Evolutionary conservation across 495 filamentous ascomycete genomes (phyloP), one percentile per base, ranked within the genome.

Genomic region (Oidiodendron maius): DNA sequence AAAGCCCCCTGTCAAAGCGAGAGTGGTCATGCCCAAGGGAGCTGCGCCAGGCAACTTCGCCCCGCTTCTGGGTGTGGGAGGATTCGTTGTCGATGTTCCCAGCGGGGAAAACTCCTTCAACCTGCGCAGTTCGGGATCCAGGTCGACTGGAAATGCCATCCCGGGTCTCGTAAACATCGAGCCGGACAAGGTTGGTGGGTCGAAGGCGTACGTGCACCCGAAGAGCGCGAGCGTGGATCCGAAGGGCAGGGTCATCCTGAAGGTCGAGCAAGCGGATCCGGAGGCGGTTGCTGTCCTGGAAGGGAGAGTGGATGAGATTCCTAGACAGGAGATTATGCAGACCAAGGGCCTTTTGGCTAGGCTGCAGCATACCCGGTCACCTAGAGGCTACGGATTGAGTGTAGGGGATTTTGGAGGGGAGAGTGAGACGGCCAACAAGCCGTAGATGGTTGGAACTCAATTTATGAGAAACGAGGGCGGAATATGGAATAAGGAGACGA

Each of bases 141-240:
- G 25, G 28, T 36, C n/a, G 13, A 1, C 9, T 30, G 15, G 24
- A 24, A 52, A 13, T 43, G 36, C 21, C 18, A 50, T 45, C 23
- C 43, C 51, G 13, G 74, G 71, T 9, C 44, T 82, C 6, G 56
- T 66, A 11, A 63, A 57, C 36, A 68, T 85, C 37, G 80, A 89
- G 50, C 73, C 80, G 10, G 65, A 74, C 13, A 71, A 78, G 17
- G 61, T 68, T 5, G 87, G 86, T 49, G 88, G 87, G 41, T 65
- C 68, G 24, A 90, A 87, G 64, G 60, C 82, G 22, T 83, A 75
- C 68, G 77, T 84, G 28, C 70, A 75, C 32, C 73, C 82, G 18
- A 62, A 60, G 42, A 63, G 59, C 16, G 85, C 83, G 12, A 67
- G 57, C 17, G 63, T 90, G 22, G 72, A 82, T 58, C 68, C 83